These are phyloP conservation scores for Thinopyrum obtusiflorum DNA, from an alignment of 202 grass and related monocot genomes.

Conservation along the genomic window DNA sequence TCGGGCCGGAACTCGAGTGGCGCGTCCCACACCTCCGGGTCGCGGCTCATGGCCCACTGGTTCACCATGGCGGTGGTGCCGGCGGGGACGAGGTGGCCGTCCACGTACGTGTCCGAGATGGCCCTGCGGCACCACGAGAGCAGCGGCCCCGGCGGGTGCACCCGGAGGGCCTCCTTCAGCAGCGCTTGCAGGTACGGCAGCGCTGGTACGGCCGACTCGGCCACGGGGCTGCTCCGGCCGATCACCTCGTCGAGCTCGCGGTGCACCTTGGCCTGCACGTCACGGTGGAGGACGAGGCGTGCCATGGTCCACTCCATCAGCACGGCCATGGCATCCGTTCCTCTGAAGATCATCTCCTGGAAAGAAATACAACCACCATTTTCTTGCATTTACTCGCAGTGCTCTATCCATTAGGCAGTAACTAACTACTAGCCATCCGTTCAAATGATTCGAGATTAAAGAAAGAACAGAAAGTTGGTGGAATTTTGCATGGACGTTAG, in stretches of 20 bases:
- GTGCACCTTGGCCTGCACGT: slow-evolving; percentile 60
- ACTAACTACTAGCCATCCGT: background rate
- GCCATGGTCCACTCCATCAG: slow-evolving; percentile 83
- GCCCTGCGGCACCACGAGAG: slow-evolving; percentile 61
- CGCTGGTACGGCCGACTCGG: slow-evolving; percentile 36
- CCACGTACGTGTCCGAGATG: slow-evolving; percentile 57
- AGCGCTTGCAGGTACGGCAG: slow-evolving; percentile 69
- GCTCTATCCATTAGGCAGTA: background rate
- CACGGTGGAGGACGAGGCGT: slow-evolving; percentile 58
- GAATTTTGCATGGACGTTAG: background rate
- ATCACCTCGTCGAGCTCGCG: slow-evolving; percentile 58
- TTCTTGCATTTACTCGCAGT: slow-evolving; percentile 14
- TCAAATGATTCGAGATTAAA: background rate
- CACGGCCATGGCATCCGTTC: slow-evolving; percentile 84
- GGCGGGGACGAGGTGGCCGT: slow-evolving; percentile 62
- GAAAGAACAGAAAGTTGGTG: background rate
- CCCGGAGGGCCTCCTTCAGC: slow-evolving; percentile 69
- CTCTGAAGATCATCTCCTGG: slow-evolving; percentile 93
- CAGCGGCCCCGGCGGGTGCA: slow-evolving; percentile 82
- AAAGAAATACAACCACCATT: background rate
- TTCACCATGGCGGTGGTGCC: slow-evolving; percentile 81
- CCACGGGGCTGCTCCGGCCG: slow-evolving; percentile 28
- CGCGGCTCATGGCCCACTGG: slow-evolving; percentile 83
- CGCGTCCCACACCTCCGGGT: slow-evolving; percentile 57
- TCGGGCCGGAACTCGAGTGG: slow-evolving; percentile 62